Evolutionary conservation across 495 filamentous ascomycete genomes (phyloP), one percentile per base, ranked within the genome.

Genomic region (Gamarada debralockiae): DNA sequence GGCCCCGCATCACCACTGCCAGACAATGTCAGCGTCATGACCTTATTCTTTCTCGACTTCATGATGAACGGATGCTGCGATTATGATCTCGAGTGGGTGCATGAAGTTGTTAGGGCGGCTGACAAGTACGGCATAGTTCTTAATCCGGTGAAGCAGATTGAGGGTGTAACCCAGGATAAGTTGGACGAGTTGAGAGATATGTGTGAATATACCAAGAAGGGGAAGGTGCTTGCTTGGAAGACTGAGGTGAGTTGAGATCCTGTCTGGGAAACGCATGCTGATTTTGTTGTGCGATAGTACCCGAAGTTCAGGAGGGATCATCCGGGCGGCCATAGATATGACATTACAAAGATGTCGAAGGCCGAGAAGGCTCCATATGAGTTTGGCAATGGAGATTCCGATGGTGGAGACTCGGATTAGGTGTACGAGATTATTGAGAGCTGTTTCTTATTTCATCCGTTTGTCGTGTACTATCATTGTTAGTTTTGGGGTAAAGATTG

Each of bases 11-110:
- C 61, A 59, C 8, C 61, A 67, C n/a, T 52, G 70, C 23, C 62
- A 64, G 24, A 67, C 24, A 50, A 68, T 29, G 29, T 73, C 5
- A 61, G 58, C n/a, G 20, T 65, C 4, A 46, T 71, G n/a, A 67
- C 73, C 52, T 51, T 46, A 0, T 8, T 63, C 10, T 60, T 62
- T 31, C 60, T 66, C 41, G 22, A 53, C 15, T 67, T 61, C 27
- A 24, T 37, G 18, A 36, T 7, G 14, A 25, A 47, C 42, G 18
- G 14, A 9, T 40, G 15, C 3, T 17, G 22, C 10, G 42, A 46
- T 37, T 24, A 34, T 15, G 40, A 53, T 40, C 33, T 48, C 18
- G 51, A 39, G 10, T 36, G 42, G 24, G 29, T 23, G n/a, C 9
- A 47, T 37, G 51, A 46, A 10, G n/a, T 46, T 39, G 51, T 46